A percentile compares a stretch with the other conserved stretches of the same genome.
Evolutionary conservation across 441 rosid genomes (phyloP).

Genomic region (Gossypium trilobum): DNA sequence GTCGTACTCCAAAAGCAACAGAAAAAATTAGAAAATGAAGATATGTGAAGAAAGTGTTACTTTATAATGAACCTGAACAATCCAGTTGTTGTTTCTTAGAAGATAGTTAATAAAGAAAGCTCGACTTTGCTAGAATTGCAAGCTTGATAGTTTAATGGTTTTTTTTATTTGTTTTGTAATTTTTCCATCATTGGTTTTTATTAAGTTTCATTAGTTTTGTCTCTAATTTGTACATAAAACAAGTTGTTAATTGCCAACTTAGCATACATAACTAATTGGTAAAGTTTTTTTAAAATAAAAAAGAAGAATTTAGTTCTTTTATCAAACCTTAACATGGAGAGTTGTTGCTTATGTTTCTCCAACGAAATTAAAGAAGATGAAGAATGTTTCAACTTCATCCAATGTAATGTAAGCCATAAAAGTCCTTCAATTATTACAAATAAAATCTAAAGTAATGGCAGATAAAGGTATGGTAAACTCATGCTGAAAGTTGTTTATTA

Average conservation of each 20-base stretch:
- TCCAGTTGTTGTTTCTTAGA: slow-evolving; percentile 17
- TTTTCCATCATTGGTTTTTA: background rate
- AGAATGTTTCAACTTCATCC: background rate
- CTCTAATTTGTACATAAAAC: background rate
- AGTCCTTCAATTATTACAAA: background rate
- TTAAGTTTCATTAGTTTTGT: background rate
- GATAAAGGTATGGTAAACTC: background rate
- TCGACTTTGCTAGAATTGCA: slow-evolving; percentile 30
- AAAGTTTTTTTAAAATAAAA: background rate
- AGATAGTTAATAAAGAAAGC: slow-evolving; percentile 9
- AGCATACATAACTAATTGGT: background rate
- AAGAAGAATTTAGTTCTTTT: background rate
- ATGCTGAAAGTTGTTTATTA: background rate
- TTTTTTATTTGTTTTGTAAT: slow-evolving; percentile 14
- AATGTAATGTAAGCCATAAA: background rate
- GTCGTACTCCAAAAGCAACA: slow-evolving; percentile 14
- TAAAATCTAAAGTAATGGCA: slow-evolving; percentile 4
- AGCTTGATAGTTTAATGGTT: slow-evolving; percentile 18
- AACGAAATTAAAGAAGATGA: background rate
- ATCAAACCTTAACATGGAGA: background rate
- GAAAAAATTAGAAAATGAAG: slow-evolving; percentile 2
- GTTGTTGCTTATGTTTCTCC: background rate
- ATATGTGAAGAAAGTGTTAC: slow-evolving; percentile 11
- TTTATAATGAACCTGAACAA: slow-evolving; percentile 23
- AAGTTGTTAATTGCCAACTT: background rate